Evolutionary conservation across 345 rosid genomes (phyloP).

Genomic region (Eucalyptus regnans): DNA sequence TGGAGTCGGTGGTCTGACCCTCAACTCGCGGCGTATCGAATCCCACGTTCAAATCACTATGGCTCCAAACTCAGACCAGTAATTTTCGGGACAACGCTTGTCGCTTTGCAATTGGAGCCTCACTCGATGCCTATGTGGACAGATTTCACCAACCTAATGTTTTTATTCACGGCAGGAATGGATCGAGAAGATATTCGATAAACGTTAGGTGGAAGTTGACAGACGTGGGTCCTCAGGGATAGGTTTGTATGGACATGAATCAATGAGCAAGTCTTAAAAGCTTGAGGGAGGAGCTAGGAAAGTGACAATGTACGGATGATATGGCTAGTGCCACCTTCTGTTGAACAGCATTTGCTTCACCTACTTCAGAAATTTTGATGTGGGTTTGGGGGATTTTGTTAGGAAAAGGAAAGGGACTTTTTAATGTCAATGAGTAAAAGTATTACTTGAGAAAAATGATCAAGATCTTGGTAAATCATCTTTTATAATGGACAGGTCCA

Average conservation of each 20-base stretch:
- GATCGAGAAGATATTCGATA: neutral
- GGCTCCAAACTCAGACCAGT: rapidly evolving
- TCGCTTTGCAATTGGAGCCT: rapidly evolving
- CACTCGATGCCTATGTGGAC: rapidly evolving
- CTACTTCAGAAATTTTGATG: neutral
- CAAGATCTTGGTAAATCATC: neutral
- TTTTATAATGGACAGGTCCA: neutral
- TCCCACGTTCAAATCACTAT: neutral
- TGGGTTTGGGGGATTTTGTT: neutral
- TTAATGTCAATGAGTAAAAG: neutral
- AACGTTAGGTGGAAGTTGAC: neutral
- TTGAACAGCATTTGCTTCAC: neutral
- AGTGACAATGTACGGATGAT: neutral
- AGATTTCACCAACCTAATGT: neutral
- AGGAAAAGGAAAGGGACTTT: neutral
- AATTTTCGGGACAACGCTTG: rapidly evolving
- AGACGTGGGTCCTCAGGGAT: neutral
- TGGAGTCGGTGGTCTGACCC: neutral
- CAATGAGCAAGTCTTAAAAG: neutral
- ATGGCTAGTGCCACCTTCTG: neutral
- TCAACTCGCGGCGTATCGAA: rapidly evolving
- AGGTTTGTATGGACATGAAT: neutral
- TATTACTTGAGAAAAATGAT: neutral
- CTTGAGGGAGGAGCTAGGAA: neutral
- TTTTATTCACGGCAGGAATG: neutral